Percentiles rank a stretch among this genome's conserved stretches.
phyloP scores from a whole-genome alignment of 1,139 yeast genomes.

The Candida sp. region DNA sequence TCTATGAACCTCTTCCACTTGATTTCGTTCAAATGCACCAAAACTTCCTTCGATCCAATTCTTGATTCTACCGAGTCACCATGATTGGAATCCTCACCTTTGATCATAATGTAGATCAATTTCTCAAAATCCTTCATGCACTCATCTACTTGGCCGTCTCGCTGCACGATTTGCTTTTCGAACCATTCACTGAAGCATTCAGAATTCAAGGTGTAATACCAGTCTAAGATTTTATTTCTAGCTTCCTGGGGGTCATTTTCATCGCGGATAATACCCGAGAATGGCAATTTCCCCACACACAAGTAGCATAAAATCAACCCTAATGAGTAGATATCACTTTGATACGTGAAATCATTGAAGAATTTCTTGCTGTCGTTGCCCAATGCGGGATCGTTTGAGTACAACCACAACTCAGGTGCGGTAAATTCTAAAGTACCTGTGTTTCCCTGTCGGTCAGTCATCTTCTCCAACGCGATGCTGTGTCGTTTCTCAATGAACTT shows the following conservation, averaged over 20 bases:
- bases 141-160: conserved; percentile 11
- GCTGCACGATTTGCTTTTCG: conserved; percentile 5
- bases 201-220: conserved; percentile 30
- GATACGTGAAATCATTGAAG: conserved; percentile 59
- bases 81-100: conserved; percentile 21
- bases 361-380: conserved; percentile 23
- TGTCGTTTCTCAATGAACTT: conserved; percentile 60
- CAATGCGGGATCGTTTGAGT: conserved; percentile 25
- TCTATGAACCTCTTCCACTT: conserved; percentile 18
- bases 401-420: conserved; percentile 76
- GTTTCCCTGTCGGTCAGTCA: conserved; percentile 53
- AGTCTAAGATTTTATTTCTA: conserved; percentile 28
- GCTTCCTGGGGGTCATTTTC: conserved; percentile 37
- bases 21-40: conserved; percentile 23
- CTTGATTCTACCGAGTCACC: conserved; percentile 6
- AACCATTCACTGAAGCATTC: conserved; percentile 33
- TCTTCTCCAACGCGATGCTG: conserved; percentile 9
- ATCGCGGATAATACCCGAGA: conserved; percentile 28
- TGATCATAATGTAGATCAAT: conserved; percentile 36
- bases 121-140: conserved; percentile 23
- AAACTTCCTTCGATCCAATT: conserved; percentile 19
- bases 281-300: conserved; percentile 75
- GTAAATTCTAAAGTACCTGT: conserved; percentile 90
- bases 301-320: conserved; percentile 82
- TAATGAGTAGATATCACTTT: conserved; percentile 80